phyloP scores from a whole-genome alignment of 2,329 filamentous ascomycete genomes.

The Boeremia lycopersici region DNA sequence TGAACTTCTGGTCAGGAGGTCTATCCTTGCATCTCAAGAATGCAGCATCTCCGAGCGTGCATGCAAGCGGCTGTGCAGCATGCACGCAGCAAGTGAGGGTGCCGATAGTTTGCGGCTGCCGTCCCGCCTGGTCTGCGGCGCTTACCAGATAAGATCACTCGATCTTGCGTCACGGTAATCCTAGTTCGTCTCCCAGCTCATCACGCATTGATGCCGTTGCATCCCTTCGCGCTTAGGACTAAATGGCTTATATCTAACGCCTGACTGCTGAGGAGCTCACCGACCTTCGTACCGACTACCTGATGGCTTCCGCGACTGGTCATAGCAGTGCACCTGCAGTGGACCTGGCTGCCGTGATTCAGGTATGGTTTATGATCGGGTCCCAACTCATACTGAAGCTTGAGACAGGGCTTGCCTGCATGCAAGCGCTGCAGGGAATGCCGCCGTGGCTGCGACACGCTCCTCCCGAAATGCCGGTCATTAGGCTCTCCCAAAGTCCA shows the following conservation, averaged over 20 bases:
- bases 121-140: slow-evolving; percentile 20
- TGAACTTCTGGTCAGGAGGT: background rate
- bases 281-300: background rate
- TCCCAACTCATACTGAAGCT: slow-evolving; percentile 1
- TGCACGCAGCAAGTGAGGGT: slow-evolving; percentile 7
- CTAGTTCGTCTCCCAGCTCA: slow-evolving; percentile 15
- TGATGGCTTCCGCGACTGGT: slow-evolving; percentile 10
- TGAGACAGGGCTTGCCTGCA: slow-evolving; percentile 37
- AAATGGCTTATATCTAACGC: background rate
- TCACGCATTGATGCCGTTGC: slow-evolving; percentile 1
- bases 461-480: slow-evolving; percentile 44
- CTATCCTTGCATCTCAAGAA: slow-evolving; percentile 3
- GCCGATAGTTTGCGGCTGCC: background rate
- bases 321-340: slow-evolving; percentile 13
- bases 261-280: background rate
- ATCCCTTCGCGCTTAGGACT: background rate
- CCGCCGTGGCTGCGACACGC: slow-evolving; percentile 45
- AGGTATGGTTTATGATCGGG: slow-evolving; percentile 18
- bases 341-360: slow-evolving; percentile 30
- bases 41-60: background rate
- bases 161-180: slow-evolving; percentile 13
- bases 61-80: slow-evolving; percentile 5
- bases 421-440: slow-evolving; percentile 46
- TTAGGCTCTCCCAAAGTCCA: slow-evolving; percentile 1
- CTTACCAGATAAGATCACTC: slow-evolving; percentile 25